Percentiles rank a stretch among this genome's conserved stretches.
These are phyloP conservation scores for Polygonum maritimum DNA, from an alignment of 148 eudicot species.

Conservation along the genomic window DNA sequence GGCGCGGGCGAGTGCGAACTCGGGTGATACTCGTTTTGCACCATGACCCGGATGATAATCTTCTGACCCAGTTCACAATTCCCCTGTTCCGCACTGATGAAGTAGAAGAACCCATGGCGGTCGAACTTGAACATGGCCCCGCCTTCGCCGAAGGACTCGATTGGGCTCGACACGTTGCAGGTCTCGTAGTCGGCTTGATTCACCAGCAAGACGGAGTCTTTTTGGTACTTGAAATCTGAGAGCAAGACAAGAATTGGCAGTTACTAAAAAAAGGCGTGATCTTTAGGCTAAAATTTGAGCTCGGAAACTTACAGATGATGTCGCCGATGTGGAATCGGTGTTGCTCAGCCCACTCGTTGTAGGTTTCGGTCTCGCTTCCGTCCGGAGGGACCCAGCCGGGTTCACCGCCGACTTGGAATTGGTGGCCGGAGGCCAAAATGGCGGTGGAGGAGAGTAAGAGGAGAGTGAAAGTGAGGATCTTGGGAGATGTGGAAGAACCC, in stretches of 20 bases:
- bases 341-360: conserved; percentile 11
- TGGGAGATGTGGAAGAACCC: background rate
- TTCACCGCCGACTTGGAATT: background rate
- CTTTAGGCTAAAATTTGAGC: background rate
- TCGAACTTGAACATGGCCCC: conserved; percentile 10
- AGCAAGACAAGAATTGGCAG: background rate
- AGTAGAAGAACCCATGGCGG: conserved; percentile 14
- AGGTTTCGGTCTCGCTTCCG: conserved; percentile 1
- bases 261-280: background rate
- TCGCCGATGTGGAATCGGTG: conserved; percentile 11
- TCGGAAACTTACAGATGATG: background rate
- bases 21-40: background rate
- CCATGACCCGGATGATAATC: conserved; percentile 15
- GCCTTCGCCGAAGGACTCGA: conserved; percentile 3
- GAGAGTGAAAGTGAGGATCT: background rate
- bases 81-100: conserved; percentile 12
- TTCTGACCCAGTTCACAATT: conserved; percentile 16
- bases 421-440: background rate
- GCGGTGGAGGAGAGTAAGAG: background rate
- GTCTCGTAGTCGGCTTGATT: conserved; percentile 29
- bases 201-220: conserved; percentile 64
- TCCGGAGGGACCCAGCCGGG: background rate
- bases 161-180: conserved; percentile 20
- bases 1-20: background rate
- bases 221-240: conserved; percentile 63